Evolutionary conservation across 164 flowering plant species (phyloP).

Genomic region (Platanus orientalis): DNA sequence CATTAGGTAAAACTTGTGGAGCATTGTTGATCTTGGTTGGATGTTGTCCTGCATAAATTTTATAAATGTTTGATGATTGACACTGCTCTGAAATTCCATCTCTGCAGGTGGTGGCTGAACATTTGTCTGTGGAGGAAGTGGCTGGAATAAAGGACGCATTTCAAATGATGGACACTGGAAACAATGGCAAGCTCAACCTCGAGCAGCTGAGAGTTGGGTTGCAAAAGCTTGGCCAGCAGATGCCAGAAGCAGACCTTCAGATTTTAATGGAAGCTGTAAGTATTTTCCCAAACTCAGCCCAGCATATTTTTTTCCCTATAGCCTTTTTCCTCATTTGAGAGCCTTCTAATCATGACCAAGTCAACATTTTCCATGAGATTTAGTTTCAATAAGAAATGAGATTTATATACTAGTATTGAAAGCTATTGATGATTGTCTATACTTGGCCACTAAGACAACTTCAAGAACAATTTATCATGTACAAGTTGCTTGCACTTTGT

Average conservation of each 20-base stretch:
- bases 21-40: too few relatives aligned
- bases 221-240: constrained; percentile 70
- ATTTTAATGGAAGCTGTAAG: constrained; percentile 87
- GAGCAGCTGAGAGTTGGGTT: constrained; percentile 63
- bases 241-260: constrained; percentile 70
- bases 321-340: not conserved
- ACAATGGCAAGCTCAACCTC: constrained; percentile 61
- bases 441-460: too few relatives aligned
- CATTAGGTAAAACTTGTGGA: too few relatives aligned
- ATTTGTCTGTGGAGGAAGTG: constrained; percentile 83
- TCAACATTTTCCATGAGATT: not conserved
- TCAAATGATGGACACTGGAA: constrained; percentile 63
- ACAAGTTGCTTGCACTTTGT: too few relatives aligned
- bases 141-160: constrained; percentile 90
- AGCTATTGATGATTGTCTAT: too few relatives aligned
- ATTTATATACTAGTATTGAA: too few relatives aligned
- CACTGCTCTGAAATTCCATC: constrained; percentile 2
- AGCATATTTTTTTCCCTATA: not conserved
- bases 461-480: too few relatives aligned
- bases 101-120: constrained; percentile 80
- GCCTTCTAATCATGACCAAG: not conserved
- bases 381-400: too few relatives aligned
- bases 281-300: not conserved
- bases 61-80: not conserved
- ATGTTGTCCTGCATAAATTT: too few relatives aligned